Conservation (phyloP, 164 flowering plant genomes). For the Paratinospora sagittata region DNA sequence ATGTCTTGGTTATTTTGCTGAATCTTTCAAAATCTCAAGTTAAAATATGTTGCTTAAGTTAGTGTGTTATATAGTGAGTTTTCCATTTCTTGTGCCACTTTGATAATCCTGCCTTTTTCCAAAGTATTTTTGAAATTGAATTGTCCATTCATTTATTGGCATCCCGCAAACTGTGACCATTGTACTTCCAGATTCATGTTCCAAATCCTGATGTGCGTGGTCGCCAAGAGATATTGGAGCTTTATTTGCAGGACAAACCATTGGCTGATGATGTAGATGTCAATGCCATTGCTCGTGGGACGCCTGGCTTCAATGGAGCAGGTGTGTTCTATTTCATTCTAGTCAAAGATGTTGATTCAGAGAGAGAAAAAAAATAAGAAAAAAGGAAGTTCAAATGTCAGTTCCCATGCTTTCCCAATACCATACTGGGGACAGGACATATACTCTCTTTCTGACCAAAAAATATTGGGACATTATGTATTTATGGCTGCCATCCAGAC, state of each 20-base stretch:
- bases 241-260: conserved; percentile 89
- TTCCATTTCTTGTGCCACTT: background rate
- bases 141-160: background rate
- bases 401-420: background rate
- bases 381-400: background rate
- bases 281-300: conserved; percentile 90
- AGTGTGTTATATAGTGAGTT: background rate
- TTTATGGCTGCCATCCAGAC: too few species aligned
- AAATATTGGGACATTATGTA: too few species aligned
- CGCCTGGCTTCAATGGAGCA: conserved; percentile 99
- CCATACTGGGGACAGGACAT: background rate
- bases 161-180: background rate
- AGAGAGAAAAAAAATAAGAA: too few species aligned
- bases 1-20: too few species aligned
- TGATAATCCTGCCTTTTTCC: background rate
- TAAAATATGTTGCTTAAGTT: too few species aligned
- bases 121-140: background rate
- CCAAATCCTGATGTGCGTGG: conserved; percentile 93
- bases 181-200: conserved; percentile 64
- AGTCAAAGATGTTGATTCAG: background rate
- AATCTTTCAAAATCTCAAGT: background rate
- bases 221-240: conserved; percentile 91
- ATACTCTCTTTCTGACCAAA: too few species aligned
- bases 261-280: conserved; percentile 79
- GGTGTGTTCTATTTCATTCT: conserved; percentile 33